These are phyloP conservation scores for Trypanosoma theileri DNA, from an alignment of 208 protist species.

Conservation along the genomic window DNA sequence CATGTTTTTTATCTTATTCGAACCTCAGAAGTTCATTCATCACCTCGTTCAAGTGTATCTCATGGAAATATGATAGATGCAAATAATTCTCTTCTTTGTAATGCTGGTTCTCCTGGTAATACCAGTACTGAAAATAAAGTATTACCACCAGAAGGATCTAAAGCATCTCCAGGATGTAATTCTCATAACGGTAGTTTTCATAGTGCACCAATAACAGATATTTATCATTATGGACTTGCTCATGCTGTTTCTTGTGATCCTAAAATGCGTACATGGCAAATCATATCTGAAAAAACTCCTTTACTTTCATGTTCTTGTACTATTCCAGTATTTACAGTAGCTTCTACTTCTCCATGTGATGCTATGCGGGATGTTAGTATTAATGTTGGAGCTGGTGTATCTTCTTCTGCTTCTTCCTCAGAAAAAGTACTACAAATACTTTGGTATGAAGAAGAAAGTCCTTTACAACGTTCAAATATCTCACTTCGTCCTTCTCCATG, in stretches of 20 bases:
- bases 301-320: constrained; percentile 16
- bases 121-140: neutral
- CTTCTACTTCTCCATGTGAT: constrained; percentile 16
- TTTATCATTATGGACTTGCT: constrained; percentile 34
- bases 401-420: no score
- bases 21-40: neutral
- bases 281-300: constrained; percentile 34
- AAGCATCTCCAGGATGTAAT: neutral
- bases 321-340: constrained; percentile 33
- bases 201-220: neutral
- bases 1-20: constrained; percentile 60
- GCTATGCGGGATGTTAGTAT: neutral
- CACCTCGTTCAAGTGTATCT: neutral
- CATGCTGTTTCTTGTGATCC: constrained; percentile 36
- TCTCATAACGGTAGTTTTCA: constrained; percentile 2
- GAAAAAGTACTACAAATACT: constrained; percentile 24
- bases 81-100: neutral
- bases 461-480: neutral
- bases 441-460: constrained; percentile 25
- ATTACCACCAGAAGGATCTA: neutral
- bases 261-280: constrained; percentile 31
- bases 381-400: no score
- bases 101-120: neutral
- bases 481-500: neutral
- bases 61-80: neutral